Evolutionary conservation across 1,284 basidiomycete genomes (phyloP), one percentile per base, ranked within the genome.

Genomic region (Fistulina hepatica): DNA sequence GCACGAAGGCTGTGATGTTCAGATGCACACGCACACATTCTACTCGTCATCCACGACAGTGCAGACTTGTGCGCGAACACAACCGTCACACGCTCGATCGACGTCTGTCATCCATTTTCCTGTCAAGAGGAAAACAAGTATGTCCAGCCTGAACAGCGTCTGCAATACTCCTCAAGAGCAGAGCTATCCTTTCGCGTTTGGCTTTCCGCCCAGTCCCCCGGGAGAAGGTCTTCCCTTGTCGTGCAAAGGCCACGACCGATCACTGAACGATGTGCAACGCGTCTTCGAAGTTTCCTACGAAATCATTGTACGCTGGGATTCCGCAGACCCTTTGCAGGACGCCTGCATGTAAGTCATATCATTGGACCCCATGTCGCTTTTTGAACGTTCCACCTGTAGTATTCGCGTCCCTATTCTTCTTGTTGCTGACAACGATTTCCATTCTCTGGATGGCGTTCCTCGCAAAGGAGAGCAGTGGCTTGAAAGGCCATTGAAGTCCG

Each of bases 351-450:
- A 59, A 36, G 75, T 66, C 11, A n/a, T 31, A 33, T 24, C 28
- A 15, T 38, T 30, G 11, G 11, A 23, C 28, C n/a, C 7, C 28
- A 27, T 17, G 13, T 45, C 28, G 24, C 23, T 15, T 33, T 37
- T 24, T 32, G 35, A 27, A 34, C 41, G 49, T 20, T 15, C 21
- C 22, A 34, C 21, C 21, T 43, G 26, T 46, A 81, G 79, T 33
- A 53, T 81, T 26, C 76, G 80, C 44, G 68, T 73, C 5, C 80
- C 79, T 6, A 62, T 82, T 27, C 48, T 77, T 16, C 61, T 76
- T 26, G 67, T 74, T 33, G 70, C 73, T 2, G 75, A 79, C 40
- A 48, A 56, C 2, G 75, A 74, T 44, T 76, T 76, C 45, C 70
- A 71, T 41, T 77, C 74, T 3, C 48, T 67, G 21, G 75, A 78